Conservation (phyloP, 306 rosid genomes). For the Myrica gale region DNA sequence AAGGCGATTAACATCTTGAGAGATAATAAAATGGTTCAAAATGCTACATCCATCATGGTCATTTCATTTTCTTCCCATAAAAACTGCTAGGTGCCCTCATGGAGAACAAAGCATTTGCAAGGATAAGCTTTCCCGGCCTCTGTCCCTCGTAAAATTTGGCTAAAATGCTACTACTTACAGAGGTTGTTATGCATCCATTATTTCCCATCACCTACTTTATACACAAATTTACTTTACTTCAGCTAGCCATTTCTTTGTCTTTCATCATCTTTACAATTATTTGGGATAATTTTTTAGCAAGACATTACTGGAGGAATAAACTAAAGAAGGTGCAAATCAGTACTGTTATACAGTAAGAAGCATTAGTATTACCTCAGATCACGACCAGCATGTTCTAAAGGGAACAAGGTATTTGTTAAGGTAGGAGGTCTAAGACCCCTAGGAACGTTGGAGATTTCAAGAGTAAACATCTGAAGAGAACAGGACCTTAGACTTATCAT, state of each 20-base stretch:
- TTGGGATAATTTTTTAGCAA: not conserved
- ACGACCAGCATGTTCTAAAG: not conserved
- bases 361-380: not conserved
- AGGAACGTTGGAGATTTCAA: no score
- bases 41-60: not conserved
- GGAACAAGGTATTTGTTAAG: no score
- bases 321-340: not conserved
- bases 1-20: not conserved
- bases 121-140: not conserved
- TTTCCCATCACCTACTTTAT: not conserved
- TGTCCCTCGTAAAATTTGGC: not conserved
- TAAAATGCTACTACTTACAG: no score
- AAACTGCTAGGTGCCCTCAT: not conserved
- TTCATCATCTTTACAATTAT: not conserved
- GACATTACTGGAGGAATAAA: not conserved
- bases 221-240: not conserved
- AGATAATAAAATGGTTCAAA: no score
- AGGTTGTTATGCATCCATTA: not conserved
- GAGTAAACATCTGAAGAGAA: not conserved
- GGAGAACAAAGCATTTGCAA: not conserved
- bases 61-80: not conserved
- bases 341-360: not conserved
- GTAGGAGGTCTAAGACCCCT: not conserved
- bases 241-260: not conserved
- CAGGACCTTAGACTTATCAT: not conserved